Evolutionary conservation across 495 filamentous ascomycete genomes (phyloP).

Genomic region (Staphylotrichum longicolle): DNA sequence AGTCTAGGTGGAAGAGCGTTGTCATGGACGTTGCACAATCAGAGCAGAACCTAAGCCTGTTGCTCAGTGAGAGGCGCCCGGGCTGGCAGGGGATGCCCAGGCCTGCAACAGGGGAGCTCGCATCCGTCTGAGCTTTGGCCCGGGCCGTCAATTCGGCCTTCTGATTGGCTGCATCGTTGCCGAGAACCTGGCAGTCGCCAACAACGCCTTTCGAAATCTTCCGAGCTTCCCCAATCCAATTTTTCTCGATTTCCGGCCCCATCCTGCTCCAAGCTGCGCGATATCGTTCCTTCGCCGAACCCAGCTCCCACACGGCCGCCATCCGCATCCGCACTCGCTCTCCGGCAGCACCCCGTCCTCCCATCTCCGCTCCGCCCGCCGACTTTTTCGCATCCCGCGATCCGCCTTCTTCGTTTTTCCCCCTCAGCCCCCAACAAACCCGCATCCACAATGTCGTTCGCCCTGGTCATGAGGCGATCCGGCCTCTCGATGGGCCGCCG

Average conservation of each 20-base stretch:
- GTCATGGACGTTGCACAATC: no score
- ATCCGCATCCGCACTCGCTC: slow-evolving; percentile 12
- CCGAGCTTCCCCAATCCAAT: slow-evolving; percentile 32
- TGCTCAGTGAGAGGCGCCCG: no score
- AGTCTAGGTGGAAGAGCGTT: no score
- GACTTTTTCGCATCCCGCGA: slow-evolving; percentile 7
- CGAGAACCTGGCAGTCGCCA: slow-evolving; percentile 18
- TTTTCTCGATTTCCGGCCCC: slow-evolving; percentile 28
- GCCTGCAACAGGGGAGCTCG: no score
- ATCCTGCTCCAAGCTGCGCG: slow-evolving; percentile 27
- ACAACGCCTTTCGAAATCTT: slow-evolving; percentile 39
- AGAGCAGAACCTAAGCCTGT: no score
- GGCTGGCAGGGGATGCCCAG: no score
- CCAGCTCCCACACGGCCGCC: slow-evolving; percentile 16
- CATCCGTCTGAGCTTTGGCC: slow-evolving; percentile 16
- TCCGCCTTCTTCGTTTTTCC: background rate
- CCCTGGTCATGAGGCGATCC: slow-evolving; percentile 35
- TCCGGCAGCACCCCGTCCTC: slow-evolving; percentile 6
- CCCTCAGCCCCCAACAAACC: slow-evolving; percentile 2
- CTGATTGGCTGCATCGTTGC: slow-evolving; percentile 33
- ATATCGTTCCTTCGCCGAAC: slow-evolving; percentile 29
- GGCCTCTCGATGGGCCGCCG: slow-evolving; percentile 42
- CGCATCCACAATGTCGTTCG: slow-evolving; percentile 31
- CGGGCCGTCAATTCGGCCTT: slow-evolving; percentile 25
- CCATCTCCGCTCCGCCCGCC: slow-evolving; percentile 14